Conservation (phyloP, 2,329 filamentous ascomycete genomes). For the Beauveria caledonica region DNA sequence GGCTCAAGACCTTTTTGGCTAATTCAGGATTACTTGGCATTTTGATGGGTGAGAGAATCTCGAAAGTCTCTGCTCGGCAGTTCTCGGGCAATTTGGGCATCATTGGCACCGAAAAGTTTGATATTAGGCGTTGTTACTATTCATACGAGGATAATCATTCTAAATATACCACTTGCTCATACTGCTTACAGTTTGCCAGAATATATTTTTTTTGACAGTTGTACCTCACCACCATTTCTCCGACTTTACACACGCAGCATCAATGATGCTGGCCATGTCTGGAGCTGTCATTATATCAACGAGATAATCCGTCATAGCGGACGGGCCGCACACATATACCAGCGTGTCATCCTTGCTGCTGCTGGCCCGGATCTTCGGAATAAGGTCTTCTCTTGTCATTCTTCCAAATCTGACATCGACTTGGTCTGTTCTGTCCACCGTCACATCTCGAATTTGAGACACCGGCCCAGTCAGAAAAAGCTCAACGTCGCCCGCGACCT, state of each 20-base stretch:
- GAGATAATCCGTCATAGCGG: conserved; percentile 60
- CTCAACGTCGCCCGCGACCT: conserved; percentile 32
- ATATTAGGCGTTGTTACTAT: not conserved
- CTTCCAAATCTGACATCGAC: conserved; percentile 27
- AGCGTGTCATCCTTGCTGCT: conserved; percentile 31
- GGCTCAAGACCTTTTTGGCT: conserved; percentile 62
- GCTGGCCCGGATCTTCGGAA: conserved; percentile 27
- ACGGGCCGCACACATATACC: conserved; percentile 62
- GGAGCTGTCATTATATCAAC: conserved; percentile 37
- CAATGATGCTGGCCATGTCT: conserved; percentile 28
- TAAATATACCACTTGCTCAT: conserved; percentile 1
- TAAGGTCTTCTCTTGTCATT: conserved; percentile 35
- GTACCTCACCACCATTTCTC: conserved; percentile 56
- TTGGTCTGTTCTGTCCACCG: not conserved
- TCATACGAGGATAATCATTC: not conserved
- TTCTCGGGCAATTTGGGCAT: not conserved
- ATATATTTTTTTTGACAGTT: not conserved
- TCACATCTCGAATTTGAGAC: not conserved
- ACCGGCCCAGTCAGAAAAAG: conserved; percentile 38
- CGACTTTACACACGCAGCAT: conserved; percentile 40
- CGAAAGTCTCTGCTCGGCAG: not conserved
- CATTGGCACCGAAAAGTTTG: not conserved
- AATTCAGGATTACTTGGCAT: not conserved
- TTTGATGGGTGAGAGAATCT: not conserved
- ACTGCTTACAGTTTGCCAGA: not conserved